Conservation (phyloP, 2,329 filamentous ascomycete species). For the Cryphonectria parasitica region DNA sequence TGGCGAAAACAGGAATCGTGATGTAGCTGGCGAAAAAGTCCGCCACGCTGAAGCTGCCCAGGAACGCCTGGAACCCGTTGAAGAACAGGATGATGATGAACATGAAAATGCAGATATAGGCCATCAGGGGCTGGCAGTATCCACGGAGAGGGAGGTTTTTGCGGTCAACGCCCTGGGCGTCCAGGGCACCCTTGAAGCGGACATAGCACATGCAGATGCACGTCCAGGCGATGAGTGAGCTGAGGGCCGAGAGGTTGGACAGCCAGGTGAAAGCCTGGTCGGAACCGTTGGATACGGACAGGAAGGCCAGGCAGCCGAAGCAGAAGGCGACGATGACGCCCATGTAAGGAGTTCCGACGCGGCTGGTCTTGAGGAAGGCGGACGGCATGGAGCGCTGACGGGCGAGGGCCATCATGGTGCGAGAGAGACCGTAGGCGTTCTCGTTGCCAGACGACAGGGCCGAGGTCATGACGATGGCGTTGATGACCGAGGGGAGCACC, state of each 20-base stretch:
- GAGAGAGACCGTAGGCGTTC: constrained; percentile 55
- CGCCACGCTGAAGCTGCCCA: constrained; percentile 43
- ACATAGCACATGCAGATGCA: constrained; percentile 39
- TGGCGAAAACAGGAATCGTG: constrained; percentile 34
- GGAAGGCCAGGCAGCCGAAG: constrained; percentile 51
- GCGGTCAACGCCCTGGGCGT: constrained; percentile 44
- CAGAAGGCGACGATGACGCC: constrained; percentile 48
- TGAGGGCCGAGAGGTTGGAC: constrained; percentile 55
- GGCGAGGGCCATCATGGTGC: constrained; percentile 56
- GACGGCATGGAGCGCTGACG: constrained; percentile 55
- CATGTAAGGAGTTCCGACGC: constrained; percentile 53
- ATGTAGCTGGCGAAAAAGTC: constrained; percentile 48
- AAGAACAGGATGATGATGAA: constrained; percentile 48
- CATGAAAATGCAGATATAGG: constrained; percentile 48
- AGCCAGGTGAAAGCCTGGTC: constrained; percentile 59
- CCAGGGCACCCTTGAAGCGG: constrained; percentile 42
- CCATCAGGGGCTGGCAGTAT: constrained; percentile 42
- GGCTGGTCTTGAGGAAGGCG: constrained; percentile 54
- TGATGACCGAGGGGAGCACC: constrained; percentile 56
- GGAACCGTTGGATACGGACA: constrained; percentile 49
- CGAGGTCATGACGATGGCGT: constrained; percentile 56
- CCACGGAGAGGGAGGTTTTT: constrained; percentile 37
- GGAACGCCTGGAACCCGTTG: constrained; percentile 49
- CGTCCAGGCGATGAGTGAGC: constrained; percentile 40
- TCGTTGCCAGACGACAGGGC: constrained; percentile 61